phyloP scores from a whole-genome alignment of 2,329 filamentous ascomycete species.

The Cladosporium velox region DNA sequence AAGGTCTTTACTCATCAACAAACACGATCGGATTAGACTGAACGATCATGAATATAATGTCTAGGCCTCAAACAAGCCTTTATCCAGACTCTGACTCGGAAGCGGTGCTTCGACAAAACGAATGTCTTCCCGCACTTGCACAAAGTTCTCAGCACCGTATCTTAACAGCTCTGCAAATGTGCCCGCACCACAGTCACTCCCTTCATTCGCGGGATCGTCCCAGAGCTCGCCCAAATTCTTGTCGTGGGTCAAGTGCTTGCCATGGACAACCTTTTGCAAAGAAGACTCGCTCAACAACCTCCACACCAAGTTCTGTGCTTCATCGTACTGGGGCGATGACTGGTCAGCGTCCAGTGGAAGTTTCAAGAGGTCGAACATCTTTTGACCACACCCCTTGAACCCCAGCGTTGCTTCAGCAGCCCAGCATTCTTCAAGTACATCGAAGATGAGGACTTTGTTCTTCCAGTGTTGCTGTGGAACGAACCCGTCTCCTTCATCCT shows the following conservation, averaged over 20 bases:
- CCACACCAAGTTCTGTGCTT: conserved; percentile 28
- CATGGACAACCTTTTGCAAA: conserved; percentile 36
- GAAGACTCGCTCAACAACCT: conserved; percentile 29
- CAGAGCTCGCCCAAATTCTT: conserved; percentile 32
- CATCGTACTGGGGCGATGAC: conserved; percentile 8
- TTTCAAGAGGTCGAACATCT: conserved; percentile 17
- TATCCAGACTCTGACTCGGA: conserved; percentile 13
- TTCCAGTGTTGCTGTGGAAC: conserved; percentile 24
- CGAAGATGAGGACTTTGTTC: conserved; percentile 23
- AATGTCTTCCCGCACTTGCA: conserved; percentile 28
- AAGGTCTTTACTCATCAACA: background rate
- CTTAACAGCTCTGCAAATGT: conserved; percentile 37
- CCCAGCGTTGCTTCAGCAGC: conserved; percentile 24
- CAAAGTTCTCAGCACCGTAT: conserved; percentile 36
- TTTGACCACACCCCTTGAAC: conserved; percentile 22
- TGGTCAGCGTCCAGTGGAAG: conserved; percentile 13
- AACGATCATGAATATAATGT: background rate
- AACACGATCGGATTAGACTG: background rate
- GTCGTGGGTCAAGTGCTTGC: conserved; percentile 31
- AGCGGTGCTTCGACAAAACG: conserved; percentile 18
- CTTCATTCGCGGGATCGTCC: conserved; percentile 32
- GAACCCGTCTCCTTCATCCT: conserved; percentile 20
- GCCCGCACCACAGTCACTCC: conserved; percentile 32
- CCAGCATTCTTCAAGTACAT: conserved; percentile 25
- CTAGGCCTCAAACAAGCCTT: background rate